A percentile compares a stretch with the other conserved stretches of the same genome.
phyloP scores from a whole-genome alignment of 495 filamentous ascomycete species.

The Glonium stellatum region DNA sequence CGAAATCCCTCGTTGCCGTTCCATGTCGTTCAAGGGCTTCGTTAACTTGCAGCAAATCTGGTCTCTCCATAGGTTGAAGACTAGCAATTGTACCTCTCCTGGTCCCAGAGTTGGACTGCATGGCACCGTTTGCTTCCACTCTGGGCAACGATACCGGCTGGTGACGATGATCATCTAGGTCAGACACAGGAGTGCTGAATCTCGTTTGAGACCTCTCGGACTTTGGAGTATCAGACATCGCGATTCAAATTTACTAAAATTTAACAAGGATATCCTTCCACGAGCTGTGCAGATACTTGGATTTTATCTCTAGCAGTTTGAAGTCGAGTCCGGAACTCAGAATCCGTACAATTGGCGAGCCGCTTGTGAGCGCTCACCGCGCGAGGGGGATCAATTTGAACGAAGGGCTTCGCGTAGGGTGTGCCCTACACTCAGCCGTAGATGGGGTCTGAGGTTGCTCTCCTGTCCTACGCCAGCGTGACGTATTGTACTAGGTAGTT shows the following conservation, averaged over 20 bases:
- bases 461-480: background rate
- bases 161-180: slow-evolving; percentile 88
- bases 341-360: slow-evolving; percentile 29
- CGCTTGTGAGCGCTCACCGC: slow-evolving; percentile 38
- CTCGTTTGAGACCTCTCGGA: slow-evolving; percentile 54
- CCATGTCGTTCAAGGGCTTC: slow-evolving; percentile 46
- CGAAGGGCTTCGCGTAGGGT: slow-evolving; percentile 38
- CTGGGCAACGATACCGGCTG: slow-evolving; percentile 63
- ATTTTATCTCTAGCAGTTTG: slow-evolving; percentile 25
- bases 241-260: background rate
- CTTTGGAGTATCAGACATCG: slow-evolving; percentile 49
- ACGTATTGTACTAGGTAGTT: slow-evolving; percentile 2
- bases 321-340: background rate
- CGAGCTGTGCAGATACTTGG: background rate
- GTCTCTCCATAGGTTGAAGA: slow-evolving; percentile 28
- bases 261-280: background rate
- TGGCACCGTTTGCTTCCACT: slow-evolving; percentile 47
- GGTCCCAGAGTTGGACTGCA: slow-evolving; percentile 33
- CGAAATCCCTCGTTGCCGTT: slow-evolving; percentile 52
- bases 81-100: slow-evolving; percentile 38
- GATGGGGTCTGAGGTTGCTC: background rate
- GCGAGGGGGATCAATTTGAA: slow-evolving; percentile 32
- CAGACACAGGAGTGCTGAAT: slow-evolving; percentile 73
- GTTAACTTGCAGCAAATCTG: slow-evolving; percentile 45
- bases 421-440: slow-evolving; percentile 43